Percentiles rank a stretch among this genome's conserved stretches.
These are phyloP conservation scores for Blepharisma undulans DNA, from an alignment of 169 alveolate genomes.

Conservation along the genomic window DNA sequence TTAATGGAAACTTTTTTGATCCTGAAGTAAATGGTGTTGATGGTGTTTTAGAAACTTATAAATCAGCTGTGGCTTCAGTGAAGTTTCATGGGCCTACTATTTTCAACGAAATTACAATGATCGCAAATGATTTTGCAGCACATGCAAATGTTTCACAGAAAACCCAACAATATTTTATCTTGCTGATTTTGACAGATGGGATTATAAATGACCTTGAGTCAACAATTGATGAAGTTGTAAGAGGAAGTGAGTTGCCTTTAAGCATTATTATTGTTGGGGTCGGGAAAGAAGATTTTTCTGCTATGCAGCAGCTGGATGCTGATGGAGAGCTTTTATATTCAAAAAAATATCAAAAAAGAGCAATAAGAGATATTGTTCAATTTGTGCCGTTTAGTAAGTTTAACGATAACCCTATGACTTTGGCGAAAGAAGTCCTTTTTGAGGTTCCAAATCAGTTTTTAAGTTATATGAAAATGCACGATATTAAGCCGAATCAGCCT, in stretches of 20 bases:
- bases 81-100: conserved; percentile 81
- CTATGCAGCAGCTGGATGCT: conserved; percentile 59
- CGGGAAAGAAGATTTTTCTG: conserved; percentile 67
- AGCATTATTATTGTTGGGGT: conserved; percentile 72
- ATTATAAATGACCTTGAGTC: conserved; percentile 58
- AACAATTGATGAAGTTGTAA: conserved; percentile 62
- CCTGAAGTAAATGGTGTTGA: conserved; percentile 79
- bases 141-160: conserved; percentile 58
- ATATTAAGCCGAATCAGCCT: neutral
- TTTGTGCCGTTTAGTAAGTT: conserved; percentile 82
- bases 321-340: conserved; percentile 40
- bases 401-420: conserved; percentile 56
- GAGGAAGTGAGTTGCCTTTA: conserved; percentile 66
- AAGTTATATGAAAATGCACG: conserved; percentile 51
- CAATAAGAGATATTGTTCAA: conserved; percentile 62
- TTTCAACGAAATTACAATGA: conserved; percentile 58
- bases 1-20: conserved; percentile 74
- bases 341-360: neutral
- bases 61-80: conserved; percentile 50
- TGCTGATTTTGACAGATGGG: conserved; percentile 70
- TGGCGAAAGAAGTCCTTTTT: conserved; percentile 82
- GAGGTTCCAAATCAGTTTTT: conserved; percentile 84
- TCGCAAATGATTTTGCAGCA: conserved; percentile 57
- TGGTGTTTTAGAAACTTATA: conserved; percentile 65
- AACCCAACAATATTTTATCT: conserved; percentile 63